Conservation (phyloP, 257 asterid species). For the Mitragyna speciosa region DNA sequence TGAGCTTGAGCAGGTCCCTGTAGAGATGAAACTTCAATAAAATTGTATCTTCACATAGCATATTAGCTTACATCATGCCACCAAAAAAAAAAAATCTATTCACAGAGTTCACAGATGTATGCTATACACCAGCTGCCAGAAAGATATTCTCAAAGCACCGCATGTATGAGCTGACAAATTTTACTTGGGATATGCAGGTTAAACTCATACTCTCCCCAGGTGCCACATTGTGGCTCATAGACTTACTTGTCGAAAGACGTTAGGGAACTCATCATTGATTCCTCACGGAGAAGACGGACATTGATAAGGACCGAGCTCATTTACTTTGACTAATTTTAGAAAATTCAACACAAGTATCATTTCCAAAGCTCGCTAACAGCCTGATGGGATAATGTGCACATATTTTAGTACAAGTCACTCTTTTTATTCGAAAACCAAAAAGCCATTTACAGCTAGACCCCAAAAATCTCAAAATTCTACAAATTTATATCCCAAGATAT, state of each 20-base stretch:
- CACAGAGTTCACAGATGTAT: too few relatives aligned
- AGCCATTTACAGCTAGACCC: neutral
- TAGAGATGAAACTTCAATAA: conserved; percentile 1
- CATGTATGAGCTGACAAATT: neutral
- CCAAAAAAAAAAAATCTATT: neutral
- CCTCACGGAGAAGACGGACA: neutral
- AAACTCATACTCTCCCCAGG: neutral
- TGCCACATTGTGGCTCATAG: neutral
- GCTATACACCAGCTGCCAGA: neutral
- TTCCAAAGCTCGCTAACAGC: neutral
- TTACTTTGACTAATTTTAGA: neutral
- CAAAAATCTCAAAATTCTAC: neutral
- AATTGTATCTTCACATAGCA: neutral
- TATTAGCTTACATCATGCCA: neutral
- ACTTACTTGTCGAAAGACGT: neutral
- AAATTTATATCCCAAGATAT: neutral
- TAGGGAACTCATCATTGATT: neutral
- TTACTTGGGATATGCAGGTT: neutral
- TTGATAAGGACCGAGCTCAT: neutral
- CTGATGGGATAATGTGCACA: neutral
- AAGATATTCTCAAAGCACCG: neutral
- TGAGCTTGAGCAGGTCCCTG: conserved; percentile 99
- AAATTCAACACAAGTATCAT: neutral
- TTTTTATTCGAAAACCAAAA: neutral
- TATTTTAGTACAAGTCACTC: neutral